A percentile compares a stretch with the other conserved stretches of the same genome.
Conservation (phyloP, 2,329 filamentous ascomycete species). For the Trichoderma harzianum region DNA sequence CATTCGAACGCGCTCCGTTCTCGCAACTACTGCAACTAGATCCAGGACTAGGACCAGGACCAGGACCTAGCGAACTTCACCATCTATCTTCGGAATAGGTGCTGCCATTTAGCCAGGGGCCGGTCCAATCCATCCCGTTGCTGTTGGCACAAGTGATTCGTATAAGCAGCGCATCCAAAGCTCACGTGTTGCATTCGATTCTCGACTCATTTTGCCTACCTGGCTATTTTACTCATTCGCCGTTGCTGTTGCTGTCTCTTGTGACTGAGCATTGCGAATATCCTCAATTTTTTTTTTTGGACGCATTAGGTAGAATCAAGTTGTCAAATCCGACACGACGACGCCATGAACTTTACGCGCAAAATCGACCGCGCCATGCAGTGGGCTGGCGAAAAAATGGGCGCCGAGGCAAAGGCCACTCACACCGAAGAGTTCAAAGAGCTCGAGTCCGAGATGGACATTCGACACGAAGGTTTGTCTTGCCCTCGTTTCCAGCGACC, state of each 20-base stretch:
- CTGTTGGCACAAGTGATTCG: background rate
- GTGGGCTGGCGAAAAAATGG: slow-evolving; percentile 98
- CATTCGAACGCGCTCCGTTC: background rate
- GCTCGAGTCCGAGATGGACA: slow-evolving; percentile 83
- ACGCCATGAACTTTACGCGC: slow-evolving; percentile 61
- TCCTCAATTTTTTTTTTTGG: background rate
- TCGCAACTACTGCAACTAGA: background rate
- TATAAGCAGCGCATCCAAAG: background rate
- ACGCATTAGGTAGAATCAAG: background rate
- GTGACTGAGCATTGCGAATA: background rate
- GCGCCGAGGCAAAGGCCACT: slow-evolving; percentile 80
- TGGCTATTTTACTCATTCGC: background rate
- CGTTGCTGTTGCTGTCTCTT: background rate
- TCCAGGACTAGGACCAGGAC: background rate
- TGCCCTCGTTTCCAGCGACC: background rate
- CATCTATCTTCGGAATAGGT: background rate
- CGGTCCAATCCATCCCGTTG: background rate
- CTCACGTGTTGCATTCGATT: background rate
- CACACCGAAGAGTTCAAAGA: slow-evolving; percentile 88
- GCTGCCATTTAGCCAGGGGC: slow-evolving; percentile 3
- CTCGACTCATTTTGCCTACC: background rate
- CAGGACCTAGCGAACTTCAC: background rate
- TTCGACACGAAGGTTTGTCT: slow-evolving; percentile 77
- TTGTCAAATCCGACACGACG: slow-evolving; percentile 13
- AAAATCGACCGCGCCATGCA: slow-evolving; percentile 95